Percentiles rank a stretch among this genome's conserved stretches.
phyloP scores from a whole-genome alignment of 139 green algal genomes.

The Nannochloris sp. region DNA sequence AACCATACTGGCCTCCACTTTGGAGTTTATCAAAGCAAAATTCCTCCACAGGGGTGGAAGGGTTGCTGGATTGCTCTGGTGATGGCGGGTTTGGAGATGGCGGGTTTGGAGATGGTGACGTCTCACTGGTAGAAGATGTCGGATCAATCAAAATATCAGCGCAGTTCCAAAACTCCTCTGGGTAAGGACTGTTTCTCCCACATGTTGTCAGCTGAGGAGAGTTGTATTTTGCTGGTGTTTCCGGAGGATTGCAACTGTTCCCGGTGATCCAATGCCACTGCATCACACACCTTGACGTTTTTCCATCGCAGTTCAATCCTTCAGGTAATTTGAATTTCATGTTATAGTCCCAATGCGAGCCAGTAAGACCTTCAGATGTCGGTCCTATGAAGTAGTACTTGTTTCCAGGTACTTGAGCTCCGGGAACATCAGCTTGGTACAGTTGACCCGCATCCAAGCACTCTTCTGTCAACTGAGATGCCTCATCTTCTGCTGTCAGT shows the following conservation, averaged over 20 bases:
- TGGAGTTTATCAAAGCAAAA: no score
- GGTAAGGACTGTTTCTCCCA: slow-evolving; percentile 8
- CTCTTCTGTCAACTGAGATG: slow-evolving; percentile 16
- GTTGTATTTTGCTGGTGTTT: slow-evolving; percentile 5
- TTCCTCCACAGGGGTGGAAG: neutral
- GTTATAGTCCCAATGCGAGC: slow-evolving; percentile 13
- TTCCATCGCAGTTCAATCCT: slow-evolving; percentile 18
- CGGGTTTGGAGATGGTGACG: neutral
- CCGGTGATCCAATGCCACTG: slow-evolving; percentile 41
- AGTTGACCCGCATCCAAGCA: slow-evolving; percentile 18
- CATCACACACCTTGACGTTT: slow-evolving; percentile 25
- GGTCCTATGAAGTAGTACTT: slow-evolving; percentile 12
- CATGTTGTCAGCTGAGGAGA: slow-evolving; percentile 17
- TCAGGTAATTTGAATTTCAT: slow-evolving; percentile 28
- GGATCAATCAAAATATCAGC: slow-evolving; percentile 18
- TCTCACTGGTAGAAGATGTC: neutral
- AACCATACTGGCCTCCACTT: neutral
- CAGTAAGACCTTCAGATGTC: neutral
- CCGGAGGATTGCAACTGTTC: slow-evolving; percentile 39
- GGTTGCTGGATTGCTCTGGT: neutral
- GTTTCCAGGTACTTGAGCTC: slow-evolving; percentile 7
- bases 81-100: neutral
- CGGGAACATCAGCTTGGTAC: slow-evolving; percentile 16
- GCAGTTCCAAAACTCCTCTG: slow-evolving; percentile 33
- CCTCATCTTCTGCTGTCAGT: slow-evolving; percentile 1